Evolutionary conservation across 306 rosid species (phyloP).

Genomic region (Urtica urens): DNA sequence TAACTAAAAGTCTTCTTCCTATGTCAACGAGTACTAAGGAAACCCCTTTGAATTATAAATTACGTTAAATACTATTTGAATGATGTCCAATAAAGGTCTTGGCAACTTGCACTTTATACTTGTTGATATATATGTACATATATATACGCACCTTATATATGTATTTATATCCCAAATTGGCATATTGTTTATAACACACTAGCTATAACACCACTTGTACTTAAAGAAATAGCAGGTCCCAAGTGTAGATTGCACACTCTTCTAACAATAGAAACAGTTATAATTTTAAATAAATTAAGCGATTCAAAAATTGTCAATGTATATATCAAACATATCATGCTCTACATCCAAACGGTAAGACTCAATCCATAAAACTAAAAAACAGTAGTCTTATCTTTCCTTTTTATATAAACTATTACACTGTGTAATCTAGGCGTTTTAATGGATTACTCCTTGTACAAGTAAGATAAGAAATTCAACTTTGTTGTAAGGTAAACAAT

Average conservation of each 20-base stretch:
- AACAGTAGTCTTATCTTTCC: neutral
- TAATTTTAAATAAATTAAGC: neutral
- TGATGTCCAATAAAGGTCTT: neutral
- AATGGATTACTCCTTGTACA: too few relatives aligned
- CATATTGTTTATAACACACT: neutral
- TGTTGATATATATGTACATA: neutral
- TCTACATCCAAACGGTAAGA: neutral
- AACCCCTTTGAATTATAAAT: neutral
- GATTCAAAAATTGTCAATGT: neutral
- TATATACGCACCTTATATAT: neutral
- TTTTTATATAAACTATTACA: too few relatives aligned
- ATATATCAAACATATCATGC: neutral
- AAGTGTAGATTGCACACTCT: neutral
- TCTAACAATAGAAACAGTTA: neutral
- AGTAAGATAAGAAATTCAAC: too few relatives aligned
- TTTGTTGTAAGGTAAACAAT: too few relatives aligned
- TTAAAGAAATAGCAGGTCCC: neutral
- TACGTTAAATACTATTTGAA: neutral
- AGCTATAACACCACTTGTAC: slow-evolving; percentile 1
- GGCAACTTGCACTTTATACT: neutral
- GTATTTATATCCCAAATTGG: neutral
- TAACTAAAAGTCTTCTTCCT: neutral
- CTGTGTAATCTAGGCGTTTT: too few relatives aligned
- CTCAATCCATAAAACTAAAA: slow-evolving; percentile 2
- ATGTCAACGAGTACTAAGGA: neutral